Percentiles rank a stretch among this genome's conserved stretches.
Conservation (phyloP, 805 yeast species). For the Metschnikowia lochheadii region DNA sequence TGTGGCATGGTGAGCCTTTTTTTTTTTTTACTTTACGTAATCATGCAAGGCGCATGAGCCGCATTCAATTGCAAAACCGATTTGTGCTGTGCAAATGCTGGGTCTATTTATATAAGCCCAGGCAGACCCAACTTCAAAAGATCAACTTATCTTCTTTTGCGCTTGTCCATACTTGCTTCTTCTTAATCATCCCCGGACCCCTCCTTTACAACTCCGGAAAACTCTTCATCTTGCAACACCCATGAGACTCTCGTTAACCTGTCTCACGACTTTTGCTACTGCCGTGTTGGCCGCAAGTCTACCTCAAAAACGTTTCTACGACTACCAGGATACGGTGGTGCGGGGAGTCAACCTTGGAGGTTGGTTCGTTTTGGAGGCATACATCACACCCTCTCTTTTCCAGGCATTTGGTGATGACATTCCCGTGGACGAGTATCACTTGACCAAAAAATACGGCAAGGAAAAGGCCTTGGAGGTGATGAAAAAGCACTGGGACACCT, state of each 20-base stretch:
- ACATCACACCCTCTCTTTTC: constrained; percentile 76
- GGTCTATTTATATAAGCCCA: not conserved
- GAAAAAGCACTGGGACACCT: constrained; percentile 71
- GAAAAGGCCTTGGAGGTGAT: constrained; percentile 47
- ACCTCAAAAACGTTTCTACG: constrained; percentile 21
- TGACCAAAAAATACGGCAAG: constrained; percentile 55
- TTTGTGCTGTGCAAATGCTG: not conserved
- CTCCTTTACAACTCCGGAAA: not conserved
- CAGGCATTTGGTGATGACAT: constrained; percentile 45
- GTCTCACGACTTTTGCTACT: constrained; percentile 10
- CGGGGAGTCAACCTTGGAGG: constrained; percentile 85
- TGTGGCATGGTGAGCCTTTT: not conserved
- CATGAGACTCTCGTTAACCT: constrained; percentile 9
- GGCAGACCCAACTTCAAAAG: not conserved
- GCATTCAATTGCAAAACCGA: constrained; percentile 1
- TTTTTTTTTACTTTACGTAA: not conserved
- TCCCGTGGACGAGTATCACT: constrained; percentile 85
- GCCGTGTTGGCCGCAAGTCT: constrained; percentile 9
- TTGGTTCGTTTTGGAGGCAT: constrained; percentile 86
- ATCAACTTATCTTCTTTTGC: not conserved
- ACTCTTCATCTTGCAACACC: not conserved
- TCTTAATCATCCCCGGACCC: not conserved
- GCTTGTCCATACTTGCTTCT: not conserved
- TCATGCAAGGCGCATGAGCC: constrained; percentile 1
- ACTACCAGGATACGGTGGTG: constrained; percentile 35